Base-by-base conservation (phyloP, 176 grass and related monocot species). In the Raddia distichophylla region DNA sequence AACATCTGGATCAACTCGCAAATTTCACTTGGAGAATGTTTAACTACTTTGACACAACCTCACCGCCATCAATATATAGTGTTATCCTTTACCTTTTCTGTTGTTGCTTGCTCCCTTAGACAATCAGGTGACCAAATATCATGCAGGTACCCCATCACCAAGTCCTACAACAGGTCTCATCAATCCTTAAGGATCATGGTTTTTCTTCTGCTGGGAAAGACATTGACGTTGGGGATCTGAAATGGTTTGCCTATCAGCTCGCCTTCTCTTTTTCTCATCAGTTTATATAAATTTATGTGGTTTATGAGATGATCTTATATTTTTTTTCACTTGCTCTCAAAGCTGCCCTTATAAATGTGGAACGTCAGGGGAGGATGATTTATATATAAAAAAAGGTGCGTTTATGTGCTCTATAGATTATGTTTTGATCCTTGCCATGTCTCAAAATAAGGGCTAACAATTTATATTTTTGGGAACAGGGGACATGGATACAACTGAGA, bases 121-220 rank as follows among this genome's bases (percentile, higher is more conserved):
- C 34, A 42, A 43, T 66, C 44, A 46, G 44, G 13, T 66, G 64
- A 17, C 35, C 6, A 67, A 67, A 46, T 67, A 3, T 37, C 77
- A 67, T 80, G 77, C 54, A 80, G 78, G 78, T 80, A 10, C 16
- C 72, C 53, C 72, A 80, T 69, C 35, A 11, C 5, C 51, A 80
- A 13, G 51, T 69, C 35, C 67, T 80, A 45, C 51, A 10, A 45
- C 64, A 69, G 56, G 78, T 80, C 44, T 80, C 78, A 32, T 58
- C n/a, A 58, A 10, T 80, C 54, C 64, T 80, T n/a, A 46, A 69
- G 64, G 78, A 58, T 20, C 54, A 80, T 58, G 78, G 64, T 16
- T 45, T 69, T 80, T 32, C 3, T 55, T 37, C 37, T 46, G 27
- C 52, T 46, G 52, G 51, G 46, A 53, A 80, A 69, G 7, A 8